A percentile compares a stretch with the other conserved stretches of the same genome.
These are phyloP conservation scores for Ilex aquifolium DNA, from an alignment of 257 asterid genomes.

Conservation along the genomic window DNA sequence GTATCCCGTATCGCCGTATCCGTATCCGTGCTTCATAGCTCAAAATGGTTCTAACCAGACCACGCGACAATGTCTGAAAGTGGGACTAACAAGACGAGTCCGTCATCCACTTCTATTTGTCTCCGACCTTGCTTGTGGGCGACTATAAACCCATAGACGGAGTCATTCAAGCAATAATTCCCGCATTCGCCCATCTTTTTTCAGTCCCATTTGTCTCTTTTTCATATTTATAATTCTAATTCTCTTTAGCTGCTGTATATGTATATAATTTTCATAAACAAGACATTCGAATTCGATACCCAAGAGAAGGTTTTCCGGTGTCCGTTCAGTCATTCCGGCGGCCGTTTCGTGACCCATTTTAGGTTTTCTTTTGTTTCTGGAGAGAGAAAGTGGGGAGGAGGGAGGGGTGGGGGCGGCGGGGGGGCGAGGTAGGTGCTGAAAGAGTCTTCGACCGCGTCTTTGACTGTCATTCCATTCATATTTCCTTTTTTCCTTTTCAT, in stretches of 20 bases:
- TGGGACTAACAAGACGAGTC: too few species aligned
- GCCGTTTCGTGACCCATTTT: slow-evolving; percentile 3
- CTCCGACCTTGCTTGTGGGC: not conserved
- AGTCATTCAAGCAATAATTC: slow-evolving; percentile 2
- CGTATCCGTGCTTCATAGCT: too few species aligned
- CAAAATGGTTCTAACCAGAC: too few species aligned
- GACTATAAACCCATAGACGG: not conserved
- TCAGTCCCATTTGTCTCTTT: not conserved
- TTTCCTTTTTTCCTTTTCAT: not conserved
- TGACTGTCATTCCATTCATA: slow-evolving; percentile 5
- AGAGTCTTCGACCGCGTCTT: slow-evolving; percentile 8
- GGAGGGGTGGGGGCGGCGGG: not conserved
- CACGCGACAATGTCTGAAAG: too few species aligned
- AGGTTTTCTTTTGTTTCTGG: slow-evolving; percentile 7
- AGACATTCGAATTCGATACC: too few species aligned
- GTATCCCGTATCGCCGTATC: too few species aligned
- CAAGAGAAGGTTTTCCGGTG: too few species aligned
- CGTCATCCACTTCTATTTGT: too few species aligned
- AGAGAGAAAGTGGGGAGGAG: slow-evolving; percentile 1
- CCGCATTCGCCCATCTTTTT: not conserved
- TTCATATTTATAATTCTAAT: not conserved
- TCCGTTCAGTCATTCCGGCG: too few species aligned
- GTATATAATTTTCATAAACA: too few species aligned
- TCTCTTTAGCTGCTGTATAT: too few species aligned
- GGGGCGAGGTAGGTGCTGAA: slow-evolving; percentile 5